These are phyloP conservation scores for Raffaelea deltoideospora DNA, from an alignment of 2,329 filamentous ascomycete genomes.

Conservation along the genomic window DNA sequence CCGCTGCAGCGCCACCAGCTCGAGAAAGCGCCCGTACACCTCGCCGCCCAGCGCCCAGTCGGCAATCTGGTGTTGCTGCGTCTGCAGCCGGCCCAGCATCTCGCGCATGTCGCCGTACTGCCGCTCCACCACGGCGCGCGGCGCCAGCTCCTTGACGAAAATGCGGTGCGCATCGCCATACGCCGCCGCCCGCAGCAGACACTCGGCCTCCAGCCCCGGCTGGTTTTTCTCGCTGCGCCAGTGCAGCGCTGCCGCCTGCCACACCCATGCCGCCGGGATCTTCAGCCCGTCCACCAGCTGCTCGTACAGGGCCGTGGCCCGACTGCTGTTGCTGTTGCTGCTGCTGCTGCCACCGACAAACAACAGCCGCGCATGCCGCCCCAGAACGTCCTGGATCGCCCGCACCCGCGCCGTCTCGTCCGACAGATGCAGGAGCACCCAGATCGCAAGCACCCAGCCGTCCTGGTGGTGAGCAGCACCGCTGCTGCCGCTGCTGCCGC, in stretches of 20 bases:
- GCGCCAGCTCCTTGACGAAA: conserved; percentile 67
- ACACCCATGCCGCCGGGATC: conserved; percentile 67
- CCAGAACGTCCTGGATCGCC: conserved; percentile 58
- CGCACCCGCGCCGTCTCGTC: conserved; percentile 45
- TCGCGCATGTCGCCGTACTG: conserved; percentile 45
- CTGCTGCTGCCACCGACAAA: conserved; percentile 27
- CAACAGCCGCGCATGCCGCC: conserved; percentile 54
- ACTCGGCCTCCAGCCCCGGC: conserved; percentile 57
- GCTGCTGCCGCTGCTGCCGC: too few relatives aligned
- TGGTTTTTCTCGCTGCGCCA: conserved; percentile 61
- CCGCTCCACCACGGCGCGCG: conserved; percentile 64
- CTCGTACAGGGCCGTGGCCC: conserved; percentile 29
- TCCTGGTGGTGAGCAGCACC: too few relatives aligned
- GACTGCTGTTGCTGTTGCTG: conserved; percentile 19
- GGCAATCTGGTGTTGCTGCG: conserved; percentile 42
- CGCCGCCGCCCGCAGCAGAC: conserved; percentile 62
- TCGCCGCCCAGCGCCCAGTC: conserved; percentile 70
- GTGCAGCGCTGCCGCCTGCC: conserved; percentile 71
- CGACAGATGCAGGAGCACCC: conserved; percentile 64
- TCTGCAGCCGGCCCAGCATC: conserved; percentile 58
- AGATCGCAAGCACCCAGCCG: conserved; percentile 56
- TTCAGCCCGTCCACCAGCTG: conserved; percentile 47
- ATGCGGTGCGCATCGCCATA: conserved; percentile 73
- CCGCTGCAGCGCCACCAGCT: conserved; percentile 27
- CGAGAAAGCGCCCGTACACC: conserved; percentile 54